Base-by-base conservation (phyloP, 225 moss, liverwort and hornwort genomes). In the Anthoceros angustus region DNA sequence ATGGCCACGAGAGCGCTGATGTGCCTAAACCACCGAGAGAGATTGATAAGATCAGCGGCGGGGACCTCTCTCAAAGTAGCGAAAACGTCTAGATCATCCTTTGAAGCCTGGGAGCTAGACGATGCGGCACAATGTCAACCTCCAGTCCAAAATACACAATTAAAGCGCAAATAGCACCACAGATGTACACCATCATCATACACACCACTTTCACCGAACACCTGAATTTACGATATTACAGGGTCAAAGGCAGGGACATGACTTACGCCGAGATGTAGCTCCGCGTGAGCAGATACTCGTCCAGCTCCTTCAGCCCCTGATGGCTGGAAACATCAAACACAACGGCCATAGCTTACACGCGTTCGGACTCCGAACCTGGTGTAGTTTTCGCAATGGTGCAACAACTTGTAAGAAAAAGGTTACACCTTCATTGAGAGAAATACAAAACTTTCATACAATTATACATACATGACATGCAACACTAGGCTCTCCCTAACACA, bases 21-120 rank as follows among this genome's bases (percentile, higher is more conserved):
- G 43, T 88, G 88, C 62, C 75, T 72, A 74, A 84, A 86, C 92
- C 92, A 92, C 72, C 92, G 72, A 11, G 80, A 74, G 26, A 80
- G 74, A 62, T 91, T 80, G 66, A 86, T 78, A 5, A 77, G 72
- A 74, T 82, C 79, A 16, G 83, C 72, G 4, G 77, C 72, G 6
- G 84, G 84, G 41, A 71, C 69, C 6, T 62, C 38, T 67, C 75
- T 79, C 43, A 92, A 42, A 25, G 84, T 84, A 4, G 62, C 68
- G 38, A 68, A 84, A 21, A 92, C 86, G 10, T 78, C 71, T 21
- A 92, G 66, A 63, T 92, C 88, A 76, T 88, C 88, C 67, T 75
- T 80, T 42, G 88, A 88, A 14, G 84, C 82, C 67, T 88, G 83
- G 55, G 80, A 76, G 61, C 88, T 88, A 74, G 25, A 41, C 43